These are phyloP conservation scores for Pleurotus pulmonarius DNA, from an alignment of 768 basidiomycete species.

Conservation along the genomic window DNA sequence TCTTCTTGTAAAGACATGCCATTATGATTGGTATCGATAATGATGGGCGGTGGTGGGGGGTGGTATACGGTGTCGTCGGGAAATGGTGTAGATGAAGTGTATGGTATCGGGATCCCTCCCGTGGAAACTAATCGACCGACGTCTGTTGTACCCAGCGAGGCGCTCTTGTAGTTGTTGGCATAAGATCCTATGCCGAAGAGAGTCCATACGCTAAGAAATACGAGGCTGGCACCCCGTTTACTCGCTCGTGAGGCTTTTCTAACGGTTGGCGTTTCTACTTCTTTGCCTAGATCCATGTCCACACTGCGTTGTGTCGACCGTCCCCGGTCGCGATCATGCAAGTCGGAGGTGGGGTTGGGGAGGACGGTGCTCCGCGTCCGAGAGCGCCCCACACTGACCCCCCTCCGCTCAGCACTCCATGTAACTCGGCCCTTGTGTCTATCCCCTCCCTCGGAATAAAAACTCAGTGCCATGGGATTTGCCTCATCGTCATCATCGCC, in stretches of 20 bases:
- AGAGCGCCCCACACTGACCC: conserved; percentile 42
- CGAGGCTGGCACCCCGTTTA: conserved; percentile 69
- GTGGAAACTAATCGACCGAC: conserved; percentile 47
- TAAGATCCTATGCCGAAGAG: conserved; percentile 67
- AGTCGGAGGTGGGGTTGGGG: conserved; percentile 30
- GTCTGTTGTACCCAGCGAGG: conserved; percentile 23
- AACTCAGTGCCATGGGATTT: conserved; percentile 64
- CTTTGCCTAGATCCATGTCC: conserved; percentile 19
- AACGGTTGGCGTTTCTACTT: conserved; percentile 19
- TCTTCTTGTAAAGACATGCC: background rate
- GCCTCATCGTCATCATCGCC: conserved; percentile 48
- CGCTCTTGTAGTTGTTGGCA: conserved; percentile 24
- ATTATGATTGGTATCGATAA: background rate
- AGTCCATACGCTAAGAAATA: conserved; percentile 76
- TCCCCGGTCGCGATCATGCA: conserved; percentile 34
- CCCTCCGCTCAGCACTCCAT: conserved; percentile 64
- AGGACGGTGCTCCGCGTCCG: conserved; percentile 26
- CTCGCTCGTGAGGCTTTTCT: conserved; percentile 59
- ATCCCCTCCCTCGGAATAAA: conserved; percentile 67
- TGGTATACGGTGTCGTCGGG: conserved; percentile 7
- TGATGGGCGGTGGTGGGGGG: background rate
- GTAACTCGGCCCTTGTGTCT: conserved; percentile 51
- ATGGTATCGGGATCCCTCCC: conserved; percentile 10
- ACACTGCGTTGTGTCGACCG: conserved; percentile 39
- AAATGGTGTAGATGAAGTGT: conserved; percentile 13